Percentiles rank a stretch among this genome's conserved stretches.
Evolutionary conservation across 176 grass and related monocot species (phyloP).

Genomic region (Pontederia crassipes): DNA sequence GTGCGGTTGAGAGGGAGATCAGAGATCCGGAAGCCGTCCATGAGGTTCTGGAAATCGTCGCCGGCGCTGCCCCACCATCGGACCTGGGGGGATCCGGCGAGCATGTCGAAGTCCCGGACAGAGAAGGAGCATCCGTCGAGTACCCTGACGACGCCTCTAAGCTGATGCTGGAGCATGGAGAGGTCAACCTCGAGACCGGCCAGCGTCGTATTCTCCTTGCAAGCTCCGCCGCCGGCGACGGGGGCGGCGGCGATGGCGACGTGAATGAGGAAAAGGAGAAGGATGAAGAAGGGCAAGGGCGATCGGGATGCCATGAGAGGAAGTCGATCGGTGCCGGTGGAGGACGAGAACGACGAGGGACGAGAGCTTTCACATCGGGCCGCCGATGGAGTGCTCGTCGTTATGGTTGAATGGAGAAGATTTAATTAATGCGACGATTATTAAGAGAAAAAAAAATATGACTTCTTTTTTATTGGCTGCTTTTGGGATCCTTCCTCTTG

Average conservation of each 20-base stretch:
- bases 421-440: too few species aligned
- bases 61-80: slow-evolving; percentile 59
- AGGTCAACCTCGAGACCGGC: slow-evolving; percentile 43
- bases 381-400: too few species aligned
- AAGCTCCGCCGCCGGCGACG: not conserved
- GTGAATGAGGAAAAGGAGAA: slow-evolving; percentile 21
- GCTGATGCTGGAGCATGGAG: slow-evolving; percentile 70
- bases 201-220: slow-evolving; percentile 41
- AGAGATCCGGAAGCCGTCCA: slow-evolving; percentile 30
- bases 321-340: too few species aligned
- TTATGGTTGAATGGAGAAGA: too few species aligned
- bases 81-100: slow-evolving; percentile 43
- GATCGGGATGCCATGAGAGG: too few species aligned
- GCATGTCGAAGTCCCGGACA: slow-evolving; percentile 61
- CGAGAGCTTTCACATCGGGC: too few species aligned
- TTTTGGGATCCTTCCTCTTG: too few species aligned
- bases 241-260: not conserved
- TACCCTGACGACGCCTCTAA: slow-evolving; percentile 49
- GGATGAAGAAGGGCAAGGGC: too few species aligned
- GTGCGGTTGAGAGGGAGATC: slow-evolving; percentile 39
- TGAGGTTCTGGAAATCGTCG: slow-evolving; percentile 38
- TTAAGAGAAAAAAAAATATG: too few species aligned
- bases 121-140: slow-evolving; percentile 75
- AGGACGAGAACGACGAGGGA: too few species aligned
- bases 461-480: too few species aligned